Conservation (phyloP, 805 yeast genomes). For the Metschnikowia reukaufii region DNA sequence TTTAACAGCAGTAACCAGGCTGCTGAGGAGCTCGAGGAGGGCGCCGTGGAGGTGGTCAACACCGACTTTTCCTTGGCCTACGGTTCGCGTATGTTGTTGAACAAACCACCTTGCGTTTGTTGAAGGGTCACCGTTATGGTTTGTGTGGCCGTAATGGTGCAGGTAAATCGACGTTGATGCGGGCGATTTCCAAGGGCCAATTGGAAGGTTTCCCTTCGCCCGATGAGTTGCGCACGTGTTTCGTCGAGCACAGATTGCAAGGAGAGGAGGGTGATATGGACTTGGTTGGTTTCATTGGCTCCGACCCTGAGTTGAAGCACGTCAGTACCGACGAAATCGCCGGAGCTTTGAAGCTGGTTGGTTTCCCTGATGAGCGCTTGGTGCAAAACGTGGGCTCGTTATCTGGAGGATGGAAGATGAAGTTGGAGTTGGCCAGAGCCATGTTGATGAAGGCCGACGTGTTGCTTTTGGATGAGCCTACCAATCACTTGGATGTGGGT, state of each 20-base stretch:
- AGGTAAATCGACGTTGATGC: slow-evolving; percentile 96
- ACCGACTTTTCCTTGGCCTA: slow-evolving; percentile 95
- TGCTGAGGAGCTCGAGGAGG: slow-evolving; percentile 63
- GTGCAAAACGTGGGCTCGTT: slow-evolving; percentile 89
- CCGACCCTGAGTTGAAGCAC: slow-evolving; percentile 74
- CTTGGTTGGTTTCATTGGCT: slow-evolving; percentile 80
- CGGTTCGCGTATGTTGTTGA: slow-evolving; percentile 94
- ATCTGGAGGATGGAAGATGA: slow-evolving; percentile 99
- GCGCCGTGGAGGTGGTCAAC: slow-evolving; percentile 88
- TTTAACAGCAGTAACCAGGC: slow-evolving; percentile 46
- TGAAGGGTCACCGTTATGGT: slow-evolving; percentile 97
- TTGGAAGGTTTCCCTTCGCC: slow-evolving; percentile 96
- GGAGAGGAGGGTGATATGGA: slow-evolving; percentile 92
- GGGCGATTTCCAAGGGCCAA: slow-evolving; percentile 95
- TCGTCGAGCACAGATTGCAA: slow-evolving; percentile 95
- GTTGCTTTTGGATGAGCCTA: slow-evolving; percentile 93
- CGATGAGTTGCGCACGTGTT: slow-evolving; percentile 84
- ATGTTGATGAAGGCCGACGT: slow-evolving; percentile 98
- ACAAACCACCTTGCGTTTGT: slow-evolving; percentile 85
- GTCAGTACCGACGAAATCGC: slow-evolving; percentile 73
- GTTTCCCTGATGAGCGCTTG: slow-evolving; percentile 88
- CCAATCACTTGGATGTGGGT: slow-evolving; percentile 93
- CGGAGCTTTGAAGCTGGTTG: slow-evolving; percentile 76
- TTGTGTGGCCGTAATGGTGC: slow-evolving; percentile 98
- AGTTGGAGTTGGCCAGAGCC: slow-evolving; percentile 96